Evolutionary conservation across 345 rosid species (phyloP), one percentile per base, ranked within the genome.

Genomic region (Rubroshorea leprosula): DNA sequence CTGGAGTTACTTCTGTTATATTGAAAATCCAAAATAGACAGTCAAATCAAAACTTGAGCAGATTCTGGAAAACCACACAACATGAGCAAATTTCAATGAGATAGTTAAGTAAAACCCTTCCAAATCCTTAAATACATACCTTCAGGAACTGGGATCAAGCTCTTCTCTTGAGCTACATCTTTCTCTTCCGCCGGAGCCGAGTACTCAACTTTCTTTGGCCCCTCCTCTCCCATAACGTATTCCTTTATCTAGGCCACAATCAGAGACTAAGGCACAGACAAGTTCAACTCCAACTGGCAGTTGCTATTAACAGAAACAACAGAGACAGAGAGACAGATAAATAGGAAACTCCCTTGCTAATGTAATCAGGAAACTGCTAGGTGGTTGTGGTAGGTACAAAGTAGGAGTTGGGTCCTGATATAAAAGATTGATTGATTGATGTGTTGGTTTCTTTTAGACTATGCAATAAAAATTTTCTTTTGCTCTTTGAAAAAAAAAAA

Each of bases 221-320:
- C 41, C 12, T 60, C 71, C 56, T 72, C 78, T 11, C 54, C 78
- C 81, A 76, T 72, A 23, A 71, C 60, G 58, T 51, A 64, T 10
- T 66, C 69, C 66, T 66, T 54, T 44, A 75, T 43, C 63, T 71
- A 65, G 56, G 70, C 67, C 63, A 61, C 64, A 6, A 39, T 58
- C 10, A 50, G 41, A 16, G 21, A 43, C 9, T 61, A 62, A n/a
- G 5, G n/a, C 15, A 9, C 18, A 16, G 22, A 53, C 31, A 35
- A 35, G 12, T 35, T 16, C 19, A 13, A 15, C 49, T 12, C n/a
- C 24, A 41, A 27, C 7, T 5, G 47, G 52, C 29, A 15, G 52
- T 27, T 39, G 45, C 25, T 27, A 14, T 15, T 23, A 4, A 58
- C 17, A 0, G 38, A 4, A 22, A 17, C 19, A 35, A 41, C 24